Evolutionary conservation across 306 rosid genomes (phyloP).

Genomic region (Glycine tomentella): DNA sequence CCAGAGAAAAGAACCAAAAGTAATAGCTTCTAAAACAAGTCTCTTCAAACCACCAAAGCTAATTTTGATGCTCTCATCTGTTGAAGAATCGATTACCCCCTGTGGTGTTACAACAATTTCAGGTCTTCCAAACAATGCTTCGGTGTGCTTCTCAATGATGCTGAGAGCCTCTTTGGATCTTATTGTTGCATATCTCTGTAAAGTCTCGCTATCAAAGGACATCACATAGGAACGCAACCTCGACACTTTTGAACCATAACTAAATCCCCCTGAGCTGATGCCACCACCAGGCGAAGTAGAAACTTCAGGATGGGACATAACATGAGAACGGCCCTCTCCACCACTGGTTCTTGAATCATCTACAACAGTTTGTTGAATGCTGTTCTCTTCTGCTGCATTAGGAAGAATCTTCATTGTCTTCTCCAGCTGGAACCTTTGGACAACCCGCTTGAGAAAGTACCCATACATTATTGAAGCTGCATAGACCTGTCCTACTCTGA

Average conservation of each 20-base stretch:
- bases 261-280: constrained; percentile 53
- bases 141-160: constrained; percentile 92
- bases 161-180: constrained; percentile 87
- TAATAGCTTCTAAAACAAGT: constrained; percentile 87
- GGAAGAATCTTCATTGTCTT: constrained; percentile 88
- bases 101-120: constrained; percentile 70
- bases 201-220: constrained; percentile 91
- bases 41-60: constrained; percentile 87
- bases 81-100: constrained; percentile 71
- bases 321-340: constrained; percentile 27
- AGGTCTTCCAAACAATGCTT: constrained; percentile 91
- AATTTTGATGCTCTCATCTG: constrained; percentile 73
- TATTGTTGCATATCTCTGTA: constrained; percentile 87
- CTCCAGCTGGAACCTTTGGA: constrained; percentile 94
- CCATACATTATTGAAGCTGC: constrained; percentile 96
- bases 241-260: constrained; percentile 60
- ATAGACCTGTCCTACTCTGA: constrained; percentile 90
- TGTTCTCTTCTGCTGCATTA: neutral
- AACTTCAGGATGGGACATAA: constrained; percentile 70
- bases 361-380: constrained; percentile 44
- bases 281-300: constrained; percentile 61
- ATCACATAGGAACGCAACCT: constrained; percentile 76
- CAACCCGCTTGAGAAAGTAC: constrained; percentile 89
- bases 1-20: constrained; percentile 95
- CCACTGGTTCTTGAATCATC: constrained; percentile 48